Evolutionary conservation across 108 stramenopile species (phyloP), one percentile per base, ranked within the genome.

Genomic region (Skeletonema grethae): DNA sequence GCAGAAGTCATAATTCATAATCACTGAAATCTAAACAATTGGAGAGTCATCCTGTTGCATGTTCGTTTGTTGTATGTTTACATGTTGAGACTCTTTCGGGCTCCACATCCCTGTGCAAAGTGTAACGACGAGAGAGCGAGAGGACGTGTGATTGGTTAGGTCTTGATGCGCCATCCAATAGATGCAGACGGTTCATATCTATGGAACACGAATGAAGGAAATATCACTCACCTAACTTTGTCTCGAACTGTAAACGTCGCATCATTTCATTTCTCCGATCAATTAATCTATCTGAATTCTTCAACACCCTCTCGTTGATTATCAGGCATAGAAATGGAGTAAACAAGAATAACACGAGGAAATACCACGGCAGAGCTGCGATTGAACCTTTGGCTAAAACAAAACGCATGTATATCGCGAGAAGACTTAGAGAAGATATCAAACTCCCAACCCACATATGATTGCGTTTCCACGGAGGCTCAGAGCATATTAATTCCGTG

Each of bases 241-340:
- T 95, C 57, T 95, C 94, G 65, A 95, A 95, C 59, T 92, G 89
- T 43, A 96, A 76, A 12, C 95, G 83, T 22, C 95, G 79, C 67
- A 96, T 79, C 83, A 88, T 93, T 28, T 80, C 92, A 30, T 88
- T 91, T 32, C 93, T 75, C 43, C 84, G 80, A 36, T 88, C 86
- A 29, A 79, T 48, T 41, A 75, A 69, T 36, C 64, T 65, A 32
- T 93, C 89, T 12, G 57, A 67, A 39, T 69, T 70, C 70, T 93
- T 93, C 41, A 93, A 63, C 28, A 73, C 67, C 50, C 22, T 18
- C 67, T 96, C 95, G 29, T 84, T 74, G 31, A 79, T 73, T 2
- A 67, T 25, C 5, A 96, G 58, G 56, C 89, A 89, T 18, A 87
- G 1, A 7, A 85, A 83, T 24, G 95, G 95, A 45, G 80, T 67